Evolutionary conservation across 768 basidiomycete species (phyloP).

Genomic region (Antrodiella citrinella): DNA sequence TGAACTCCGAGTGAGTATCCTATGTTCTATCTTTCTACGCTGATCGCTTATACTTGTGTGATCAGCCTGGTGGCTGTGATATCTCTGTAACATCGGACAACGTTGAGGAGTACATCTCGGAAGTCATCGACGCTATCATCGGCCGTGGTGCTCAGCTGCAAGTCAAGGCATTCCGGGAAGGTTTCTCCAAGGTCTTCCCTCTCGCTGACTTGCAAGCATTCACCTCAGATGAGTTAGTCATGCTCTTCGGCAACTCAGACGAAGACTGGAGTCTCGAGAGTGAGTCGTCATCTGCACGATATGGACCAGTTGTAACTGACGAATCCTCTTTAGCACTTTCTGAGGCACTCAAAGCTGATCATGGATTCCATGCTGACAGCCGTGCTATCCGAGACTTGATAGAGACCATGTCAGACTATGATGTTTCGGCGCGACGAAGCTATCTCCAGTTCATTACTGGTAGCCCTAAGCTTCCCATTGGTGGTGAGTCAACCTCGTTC

Average conservation of each 20-base stretch:
- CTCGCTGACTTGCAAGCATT: constrained; percentile 86
- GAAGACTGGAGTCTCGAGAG: constrained; percentile 95
- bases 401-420: constrained; percentile 80
- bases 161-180: constrained; percentile 87
- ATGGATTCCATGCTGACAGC: constrained; percentile 95
- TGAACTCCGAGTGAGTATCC: constrained; percentile 66
- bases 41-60: constrained; percentile 2
- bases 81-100: constrained; percentile 81
- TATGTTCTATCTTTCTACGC: neutral
- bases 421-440: constrained; percentile 64
- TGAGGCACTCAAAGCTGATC: constrained; percentile 92
- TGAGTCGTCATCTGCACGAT: constrained; percentile 31
- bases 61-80: constrained; percentile 70
- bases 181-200: constrained; percentile 95
- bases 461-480: constrained; percentile 92
- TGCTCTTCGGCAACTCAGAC: constrained; percentile 94
- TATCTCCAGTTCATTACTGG: constrained; percentile 97
- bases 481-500: constrained; percentile 47
- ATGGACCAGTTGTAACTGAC: constrained; percentile 8
- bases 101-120: constrained; percentile 81
- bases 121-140: constrained; percentile 82
- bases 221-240: constrained; percentile 89
- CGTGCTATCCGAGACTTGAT: constrained; percentile 83
- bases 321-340: constrained; percentile 52
- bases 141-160: constrained; percentile 72